Percentiles rank a stretch among this genome's conserved stretches.
Evolutionary conservation across 73 alveolate species (phyloP).

Genomic region (Paramecium tetraurelia): DNA sequence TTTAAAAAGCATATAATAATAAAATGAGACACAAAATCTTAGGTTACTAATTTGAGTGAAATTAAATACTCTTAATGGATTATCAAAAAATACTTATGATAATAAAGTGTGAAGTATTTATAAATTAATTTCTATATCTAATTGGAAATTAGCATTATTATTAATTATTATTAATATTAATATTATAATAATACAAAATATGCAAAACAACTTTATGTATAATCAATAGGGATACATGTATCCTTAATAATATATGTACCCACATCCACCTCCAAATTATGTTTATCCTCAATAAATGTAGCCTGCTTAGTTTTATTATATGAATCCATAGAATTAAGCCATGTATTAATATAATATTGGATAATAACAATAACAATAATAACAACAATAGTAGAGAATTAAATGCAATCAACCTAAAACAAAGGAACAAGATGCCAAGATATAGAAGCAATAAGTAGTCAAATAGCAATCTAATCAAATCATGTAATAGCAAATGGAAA

Average conservation of each 20-base stretch:
- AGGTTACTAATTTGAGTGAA: too few species aligned
- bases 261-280: neutral
- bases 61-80: neutral
- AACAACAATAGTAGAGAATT: neutral
- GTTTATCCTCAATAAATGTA: neutral
- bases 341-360: neutral
- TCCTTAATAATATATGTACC: neutral
- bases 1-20: too few species aligned
- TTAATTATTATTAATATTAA: neutral
- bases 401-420: constrained; percentile 12
- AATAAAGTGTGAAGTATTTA: neutral
- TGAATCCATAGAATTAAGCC: neutral
- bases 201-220: neutral
- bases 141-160: neutral
- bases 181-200: neutral
- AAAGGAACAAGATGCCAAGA: neutral
- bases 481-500: neutral
- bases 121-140: neutral
- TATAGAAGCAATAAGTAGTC: neutral
- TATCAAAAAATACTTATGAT: neutral
- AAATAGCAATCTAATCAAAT: neutral
- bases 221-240: neutral
- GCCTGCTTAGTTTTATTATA: neutral
- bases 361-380: neutral
- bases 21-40: too few species aligned